These are phyloP conservation scores for Friedmanniomyces simplex DNA, from an alignment of 495 filamentous ascomycete genomes.

Conservation along the genomic window DNA sequence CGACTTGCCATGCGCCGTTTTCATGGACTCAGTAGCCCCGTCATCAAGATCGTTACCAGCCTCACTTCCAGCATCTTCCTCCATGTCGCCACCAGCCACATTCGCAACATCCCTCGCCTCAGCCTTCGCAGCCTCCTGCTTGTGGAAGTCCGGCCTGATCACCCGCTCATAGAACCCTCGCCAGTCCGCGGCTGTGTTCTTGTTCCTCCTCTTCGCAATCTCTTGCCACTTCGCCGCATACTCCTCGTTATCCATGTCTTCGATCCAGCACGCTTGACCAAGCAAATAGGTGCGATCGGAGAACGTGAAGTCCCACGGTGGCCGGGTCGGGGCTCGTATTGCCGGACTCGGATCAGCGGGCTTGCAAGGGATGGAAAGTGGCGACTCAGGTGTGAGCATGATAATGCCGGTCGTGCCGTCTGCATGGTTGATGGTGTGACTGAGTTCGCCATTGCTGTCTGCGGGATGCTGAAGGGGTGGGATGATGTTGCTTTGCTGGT, in stretches of 20 bases:
- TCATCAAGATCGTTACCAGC: neutral
- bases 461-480: neutral
- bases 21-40: neutral
- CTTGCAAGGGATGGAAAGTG: neutral
- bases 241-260: constrained; percentile 1
- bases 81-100: neutral
- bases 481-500: neutral
- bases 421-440: neutral
- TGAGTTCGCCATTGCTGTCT: neutral
- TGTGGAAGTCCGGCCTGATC: constrained; percentile 1
- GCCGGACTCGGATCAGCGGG: neutral
- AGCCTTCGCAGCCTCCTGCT: neutral
- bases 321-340: neutral
- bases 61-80: neutral
- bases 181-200: constrained; percentile 4
- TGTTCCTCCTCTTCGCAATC: neutral
- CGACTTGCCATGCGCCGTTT: neutral
- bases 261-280: constrained; percentile 1
- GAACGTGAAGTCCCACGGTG: neutral
- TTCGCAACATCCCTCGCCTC: neutral
- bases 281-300: neutral
- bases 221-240: neutral
- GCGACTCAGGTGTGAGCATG: neutral
- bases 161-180: constrained; percentile 5
- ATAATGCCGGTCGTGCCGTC: neutral